Conservation (phyloP, 2,329 filamentous ascomycete genomes). For the Sclerotinia minor region DNA sequence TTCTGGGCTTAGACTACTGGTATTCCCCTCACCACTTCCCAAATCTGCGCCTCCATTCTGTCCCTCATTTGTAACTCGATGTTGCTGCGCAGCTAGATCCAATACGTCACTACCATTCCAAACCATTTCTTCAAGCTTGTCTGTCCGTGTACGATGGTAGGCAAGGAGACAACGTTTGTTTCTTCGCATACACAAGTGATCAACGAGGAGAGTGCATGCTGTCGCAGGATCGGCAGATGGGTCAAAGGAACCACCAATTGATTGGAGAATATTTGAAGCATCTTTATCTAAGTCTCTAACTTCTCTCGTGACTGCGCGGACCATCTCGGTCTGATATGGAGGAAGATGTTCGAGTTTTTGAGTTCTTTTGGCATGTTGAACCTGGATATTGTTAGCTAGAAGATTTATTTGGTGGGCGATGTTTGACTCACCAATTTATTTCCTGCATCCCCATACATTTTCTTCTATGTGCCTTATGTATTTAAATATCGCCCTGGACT, state of each 20-base stretch:
- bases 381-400: slow-evolving; percentile 52
- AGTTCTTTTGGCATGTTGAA: slow-evolving; percentile 93
- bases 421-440: slow-evolving; percentile 60
- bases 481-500: background rate
- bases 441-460: slow-evolving; percentile 70
- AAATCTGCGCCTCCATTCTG: slow-evolving; percentile 40
- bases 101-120: slow-evolving; percentile 87
- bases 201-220: slow-evolving; percentile 85
- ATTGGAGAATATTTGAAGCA: slow-evolving; percentile 66
- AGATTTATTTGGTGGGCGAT: background rate
- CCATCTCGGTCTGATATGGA: slow-evolving; percentile 87
- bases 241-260: slow-evolving; percentile 67
- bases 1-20: slow-evolving; percentile 85
- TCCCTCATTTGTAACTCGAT: slow-evolving; percentile 42
- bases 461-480: background rate
- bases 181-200: slow-evolving; percentile 90
- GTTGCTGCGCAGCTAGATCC: slow-evolving; percentile 63
- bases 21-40: slow-evolving; percentile 52
- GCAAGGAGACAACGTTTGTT: slow-evolving; percentile 95
- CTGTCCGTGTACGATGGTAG: slow-evolving; percentile 86
- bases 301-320: slow-evolving; percentile 84
- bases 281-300: slow-evolving; percentile 91
- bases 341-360: slow-evolving; percentile 84
- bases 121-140: slow-evolving; percentile 90
- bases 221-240: slow-evolving; percentile 81